Base-by-base conservation (phyloP, 805 yeast genomes). In the Candida ovalis region DNA sequence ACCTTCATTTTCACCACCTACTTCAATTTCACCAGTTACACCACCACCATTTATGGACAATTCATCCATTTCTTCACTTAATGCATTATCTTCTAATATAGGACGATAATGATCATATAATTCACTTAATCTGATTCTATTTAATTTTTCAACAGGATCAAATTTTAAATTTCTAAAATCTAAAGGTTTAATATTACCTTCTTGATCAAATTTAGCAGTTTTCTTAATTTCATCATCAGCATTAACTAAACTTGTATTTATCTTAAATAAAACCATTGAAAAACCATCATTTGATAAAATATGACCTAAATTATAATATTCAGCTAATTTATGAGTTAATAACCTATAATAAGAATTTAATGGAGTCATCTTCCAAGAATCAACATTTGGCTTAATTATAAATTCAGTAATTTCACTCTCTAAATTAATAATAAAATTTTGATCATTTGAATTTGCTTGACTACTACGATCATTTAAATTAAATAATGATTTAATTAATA, bases 301-400 rank as follows among this genome's bases (percentile, higher is more conserved):
- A 58, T 86, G 91, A 39, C 81, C 81, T 47, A 85, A 62, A 22
- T 72, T 68, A 58, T 84, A 82, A 60, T 83, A 84, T 35, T 81
- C 84, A 4, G 90, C 87, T 32, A 84, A 67, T 54, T 84, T 86
- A 63, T 86, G 91, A 0, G 85, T 75, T 46, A 86, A 65, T 41
- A 86, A 68, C 54, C 92, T 68, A 54, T 80, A 81, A 61, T 82
- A 86, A 2, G 89, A 82, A 62, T 86, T 86, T 75, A 81, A 75
- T 6, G 86, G 78, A 36, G 70, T 71, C 59, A 78, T 59, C 52
- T 71, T 67, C 71, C 69, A 57, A 27, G 75, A 63, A 60, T 72
- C 53, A 64, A 72, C 56, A 59, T 71, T 45, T 55, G 74, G 57
- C 55, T 69, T 43, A 7, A 68, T 56, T 33, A 79, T 70, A 55